phyloP scores from a whole-genome alignment of 2,329 filamentous ascomycete species.

The Ophiostoma novo-ulmi region DNA sequence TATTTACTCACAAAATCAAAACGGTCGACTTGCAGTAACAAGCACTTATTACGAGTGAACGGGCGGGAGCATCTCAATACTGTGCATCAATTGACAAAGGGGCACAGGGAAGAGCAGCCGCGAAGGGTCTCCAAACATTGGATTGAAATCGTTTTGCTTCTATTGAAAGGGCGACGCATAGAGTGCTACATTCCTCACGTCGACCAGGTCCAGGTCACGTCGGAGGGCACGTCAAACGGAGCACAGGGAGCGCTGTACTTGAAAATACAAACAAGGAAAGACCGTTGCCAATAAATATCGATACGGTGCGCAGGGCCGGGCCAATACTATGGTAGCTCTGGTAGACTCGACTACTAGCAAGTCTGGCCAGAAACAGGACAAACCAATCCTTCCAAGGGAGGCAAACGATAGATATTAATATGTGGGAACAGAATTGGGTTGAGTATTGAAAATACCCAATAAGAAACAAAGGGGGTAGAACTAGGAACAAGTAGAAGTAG shows the following conservation, averaged over 20 bases:
- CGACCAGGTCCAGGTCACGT: background rate
- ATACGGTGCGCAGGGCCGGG: background rate
- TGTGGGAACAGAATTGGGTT: background rate
- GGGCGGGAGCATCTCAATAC: background rate
- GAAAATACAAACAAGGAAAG: background rate
- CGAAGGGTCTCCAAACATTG: background rate
- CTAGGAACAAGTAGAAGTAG: background rate
- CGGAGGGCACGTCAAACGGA: background rate
- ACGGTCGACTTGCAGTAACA: background rate
- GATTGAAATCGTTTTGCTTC: background rate
- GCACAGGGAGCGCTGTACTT: background rate
- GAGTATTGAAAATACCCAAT: conserved; percentile 15
- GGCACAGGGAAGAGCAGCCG: background rate
- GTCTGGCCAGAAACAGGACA: background rate
- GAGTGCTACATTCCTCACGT: conserved; percentile 11
- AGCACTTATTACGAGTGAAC: background rate
- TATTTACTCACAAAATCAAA: background rate
- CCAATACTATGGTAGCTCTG: background rate
- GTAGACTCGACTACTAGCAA: background rate
- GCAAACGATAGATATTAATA: background rate
- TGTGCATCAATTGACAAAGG: conserved; percentile 4
- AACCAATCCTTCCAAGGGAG: background rate
- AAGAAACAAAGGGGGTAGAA: conserved; percentile 6
- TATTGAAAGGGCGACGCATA: background rate
- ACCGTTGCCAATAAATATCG: background rate